A percentile compares a stretch with the other conserved stretches of the same genome.
Conservation (phyloP, 78 protist species). For the Dictyostelium firmibasis region DNA sequence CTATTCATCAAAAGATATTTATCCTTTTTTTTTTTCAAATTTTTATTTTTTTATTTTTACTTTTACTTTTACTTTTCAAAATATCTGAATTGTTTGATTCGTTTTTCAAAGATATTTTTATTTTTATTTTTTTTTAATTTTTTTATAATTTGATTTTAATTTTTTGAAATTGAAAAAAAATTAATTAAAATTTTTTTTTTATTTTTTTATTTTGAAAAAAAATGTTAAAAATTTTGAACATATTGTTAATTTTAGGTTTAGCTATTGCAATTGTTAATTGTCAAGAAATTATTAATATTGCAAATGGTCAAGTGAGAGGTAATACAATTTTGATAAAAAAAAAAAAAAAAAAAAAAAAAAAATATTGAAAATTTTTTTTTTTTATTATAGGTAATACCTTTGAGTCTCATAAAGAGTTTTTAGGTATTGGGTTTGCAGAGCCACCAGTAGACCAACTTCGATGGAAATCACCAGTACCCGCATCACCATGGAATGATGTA, state of each 20-base stretch:
- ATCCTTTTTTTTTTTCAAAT: neutral
- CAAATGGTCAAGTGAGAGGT: neutral
- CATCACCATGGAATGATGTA: neutral
- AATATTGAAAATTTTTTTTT: too few relatives aligned
- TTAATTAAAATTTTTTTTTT: too few relatives aligned
- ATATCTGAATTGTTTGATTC: neutral
- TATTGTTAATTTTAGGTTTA: neutral
- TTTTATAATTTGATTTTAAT: neutral
- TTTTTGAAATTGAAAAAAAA: neutral
- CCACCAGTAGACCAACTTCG: constrained; percentile 59
- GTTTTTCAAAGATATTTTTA: neutral
- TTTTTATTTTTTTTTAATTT: neutral
- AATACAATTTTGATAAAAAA: too few relatives aligned
- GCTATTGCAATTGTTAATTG: neutral
- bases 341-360: too few relatives aligned
- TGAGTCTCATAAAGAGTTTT: neutral
- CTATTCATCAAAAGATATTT: neutral
- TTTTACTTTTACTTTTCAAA: neutral
- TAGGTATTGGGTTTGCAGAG: constrained; percentile 39
- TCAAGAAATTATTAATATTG: neutral
- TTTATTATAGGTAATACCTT: neutral
- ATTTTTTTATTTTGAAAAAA: too few relatives aligned
- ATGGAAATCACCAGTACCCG: constrained; percentile 28
- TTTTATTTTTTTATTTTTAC: neutral
- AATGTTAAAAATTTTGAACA: neutral